phyloP scores from a whole-genome alignment of 1,284 basidiomycete genomes.

The Irpex lacteus region DNA sequence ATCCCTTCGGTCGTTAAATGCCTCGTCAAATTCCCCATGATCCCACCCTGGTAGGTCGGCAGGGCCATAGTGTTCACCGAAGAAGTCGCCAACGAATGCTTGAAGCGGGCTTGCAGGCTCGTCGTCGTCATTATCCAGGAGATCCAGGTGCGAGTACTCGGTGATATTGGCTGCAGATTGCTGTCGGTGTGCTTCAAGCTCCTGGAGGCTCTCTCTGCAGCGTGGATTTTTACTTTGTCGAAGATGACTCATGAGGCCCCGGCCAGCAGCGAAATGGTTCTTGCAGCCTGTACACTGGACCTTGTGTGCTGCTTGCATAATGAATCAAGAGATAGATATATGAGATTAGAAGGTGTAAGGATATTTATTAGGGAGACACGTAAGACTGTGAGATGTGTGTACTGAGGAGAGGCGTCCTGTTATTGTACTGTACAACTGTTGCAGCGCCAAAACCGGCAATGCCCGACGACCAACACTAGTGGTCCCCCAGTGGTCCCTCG shows the following conservation, averaged over 20 bases:
- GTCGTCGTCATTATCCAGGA: not conserved
- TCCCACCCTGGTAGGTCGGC: not conserved
- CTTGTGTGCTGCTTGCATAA: too few relatives aligned
- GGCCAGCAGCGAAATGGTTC: not conserved
- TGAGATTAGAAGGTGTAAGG: too few relatives aligned
- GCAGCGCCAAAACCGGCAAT: too few relatives aligned
- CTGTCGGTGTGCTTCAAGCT: not conserved
- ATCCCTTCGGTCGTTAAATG: not conserved
- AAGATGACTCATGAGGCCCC: not conserved
- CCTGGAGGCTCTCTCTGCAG: not conserved
- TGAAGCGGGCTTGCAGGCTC: not conserved
- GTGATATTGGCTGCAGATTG: not conserved
- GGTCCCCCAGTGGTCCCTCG: too few relatives aligned
- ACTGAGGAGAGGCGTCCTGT: too few relatives aligned
- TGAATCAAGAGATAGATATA: too few relatives aligned
- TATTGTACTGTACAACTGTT: too few relatives aligned
- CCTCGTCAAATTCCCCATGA: not conserved
- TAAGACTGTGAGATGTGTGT: too few relatives aligned
- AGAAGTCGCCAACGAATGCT: not conserved
- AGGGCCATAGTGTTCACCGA: not conserved
- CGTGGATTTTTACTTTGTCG: not conserved
- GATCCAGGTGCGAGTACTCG: not conserved
- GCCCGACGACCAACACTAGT: too few relatives aligned
- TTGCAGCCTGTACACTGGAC: not conserved
- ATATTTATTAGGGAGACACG: too few relatives aligned